A percentile compares a stretch with the other conserved stretches of the same genome.
phyloP scores from a whole-genome alignment of 345 rosid species.

The Pseudoturritis turrita region DNA sequence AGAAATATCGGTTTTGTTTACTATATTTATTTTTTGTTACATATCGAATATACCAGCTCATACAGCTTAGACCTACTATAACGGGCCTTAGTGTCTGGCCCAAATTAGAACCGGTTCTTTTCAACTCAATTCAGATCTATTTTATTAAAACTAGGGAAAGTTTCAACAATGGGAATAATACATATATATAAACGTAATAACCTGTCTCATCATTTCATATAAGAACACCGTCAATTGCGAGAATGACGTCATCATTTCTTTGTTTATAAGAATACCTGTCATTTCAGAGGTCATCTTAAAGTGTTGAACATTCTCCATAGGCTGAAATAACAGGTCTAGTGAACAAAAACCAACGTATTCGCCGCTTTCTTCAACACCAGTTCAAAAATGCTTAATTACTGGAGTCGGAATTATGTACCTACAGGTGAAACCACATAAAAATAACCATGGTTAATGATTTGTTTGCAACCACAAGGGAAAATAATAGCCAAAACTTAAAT shows the following conservation, averaged over 20 bases:
- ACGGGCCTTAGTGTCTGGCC: too few species aligned
- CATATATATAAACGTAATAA: not conserved
- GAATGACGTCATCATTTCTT: conserved; percentile 56
- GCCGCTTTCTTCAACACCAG: conserved; percentile 27
- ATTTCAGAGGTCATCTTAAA: conserved; percentile 45
- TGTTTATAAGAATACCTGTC: conserved; percentile 67
- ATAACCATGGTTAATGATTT: not conserved
- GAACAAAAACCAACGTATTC: conserved; percentile 59
- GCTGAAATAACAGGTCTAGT: conserved; percentile 44
- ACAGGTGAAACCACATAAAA: conserved; percentile 12
- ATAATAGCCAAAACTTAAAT: not conserved
- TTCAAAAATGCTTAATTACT: not conserved
- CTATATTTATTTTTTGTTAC: too few species aligned
- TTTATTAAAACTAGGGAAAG: too few species aligned
- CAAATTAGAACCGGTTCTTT: too few species aligned
- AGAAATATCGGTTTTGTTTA: too few species aligned
- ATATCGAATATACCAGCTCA: too few species aligned
- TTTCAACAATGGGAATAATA: too few species aligned
- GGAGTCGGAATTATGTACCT: conserved; percentile 7
- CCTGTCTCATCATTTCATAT: conserved; percentile 74
- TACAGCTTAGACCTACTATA: too few species aligned
- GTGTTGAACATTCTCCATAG: conserved; percentile 51
- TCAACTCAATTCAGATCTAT: too few species aligned
- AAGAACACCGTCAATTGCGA: conserved; percentile 58
- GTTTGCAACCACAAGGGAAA: not conserved